These are phyloP conservation scores for Yarrowia galli DNA, from an alignment of 1,139 yeast genomes.

Conservation along the genomic window DNA sequence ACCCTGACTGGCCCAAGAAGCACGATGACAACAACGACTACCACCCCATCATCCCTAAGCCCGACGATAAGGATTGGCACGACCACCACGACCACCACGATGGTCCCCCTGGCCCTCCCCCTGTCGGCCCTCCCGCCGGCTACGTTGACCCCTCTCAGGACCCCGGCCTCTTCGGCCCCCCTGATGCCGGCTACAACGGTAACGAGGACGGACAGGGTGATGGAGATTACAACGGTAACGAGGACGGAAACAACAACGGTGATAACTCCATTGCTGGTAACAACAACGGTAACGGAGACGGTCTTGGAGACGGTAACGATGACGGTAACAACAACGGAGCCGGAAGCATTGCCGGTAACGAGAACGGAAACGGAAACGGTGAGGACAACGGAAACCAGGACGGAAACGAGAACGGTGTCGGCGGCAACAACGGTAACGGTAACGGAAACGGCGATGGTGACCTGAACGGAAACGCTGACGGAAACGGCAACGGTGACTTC, in stretches of 20 bases:
- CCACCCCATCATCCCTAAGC: neutral
- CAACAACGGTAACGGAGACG: constrained; percentile 8
- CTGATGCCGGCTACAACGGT: constrained; percentile 2
- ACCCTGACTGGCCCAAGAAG: neutral
- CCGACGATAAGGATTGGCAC: too few relatives aligned
- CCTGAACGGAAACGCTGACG: neutral
- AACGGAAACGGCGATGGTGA: constrained; percentile 5
- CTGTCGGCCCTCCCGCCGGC: neutral
- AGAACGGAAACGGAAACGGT: constrained; percentile 8
- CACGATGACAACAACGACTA: too few relatives aligned
- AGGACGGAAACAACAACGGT: neutral
- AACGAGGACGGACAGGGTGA: neutral
- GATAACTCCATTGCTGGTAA: neutral
- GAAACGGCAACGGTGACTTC: neutral
- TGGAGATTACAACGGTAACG: constrained; percentile 2
- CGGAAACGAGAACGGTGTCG: neutral
- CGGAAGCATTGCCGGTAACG: constrained; percentile 7
- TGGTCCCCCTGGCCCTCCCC: neutral
- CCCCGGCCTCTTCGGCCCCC: too few relatives aligned
- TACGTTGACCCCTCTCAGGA: neutral
- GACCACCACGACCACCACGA: too few relatives aligned
- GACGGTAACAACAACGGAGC: neutral
- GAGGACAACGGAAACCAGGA: neutral
- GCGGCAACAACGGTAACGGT: constrained; percentile 2
- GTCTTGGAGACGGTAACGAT: neutral